phyloP scores from a whole-genome alignment of 352 stramenopile genomes.

The Phytophthora pini region DNA sequence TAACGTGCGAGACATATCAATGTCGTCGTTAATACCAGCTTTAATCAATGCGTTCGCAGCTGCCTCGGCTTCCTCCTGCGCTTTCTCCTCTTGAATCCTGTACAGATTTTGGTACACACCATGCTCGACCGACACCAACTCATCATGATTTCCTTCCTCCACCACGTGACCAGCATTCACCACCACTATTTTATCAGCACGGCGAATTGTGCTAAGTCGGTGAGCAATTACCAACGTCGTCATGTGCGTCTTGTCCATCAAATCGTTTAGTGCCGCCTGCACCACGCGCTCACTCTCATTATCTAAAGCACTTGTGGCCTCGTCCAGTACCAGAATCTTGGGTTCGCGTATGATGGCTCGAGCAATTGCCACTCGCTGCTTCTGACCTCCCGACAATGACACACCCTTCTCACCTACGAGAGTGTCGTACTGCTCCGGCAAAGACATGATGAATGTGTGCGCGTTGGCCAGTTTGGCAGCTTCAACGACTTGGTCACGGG shows the following conservation, averaged over 20 bases:
- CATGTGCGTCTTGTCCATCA: constrained; percentile 29
- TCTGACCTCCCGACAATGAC: constrained; percentile 76
- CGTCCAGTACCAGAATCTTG: constrained; percentile 62
- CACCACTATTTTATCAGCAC: constrained; percentile 57
- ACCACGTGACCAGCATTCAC: constrained; percentile 49
- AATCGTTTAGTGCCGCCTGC: constrained; percentile 26
- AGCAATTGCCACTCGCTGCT: constrained; percentile 61
- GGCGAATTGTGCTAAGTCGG: constrained; percentile 47
- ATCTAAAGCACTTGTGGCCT: constrained; percentile 62
- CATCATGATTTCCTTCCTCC: constrained; percentile 46
- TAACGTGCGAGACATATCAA: constrained; percentile 9
- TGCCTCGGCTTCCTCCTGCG: constrained; percentile 21
- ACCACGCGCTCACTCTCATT: constrained; percentile 42
- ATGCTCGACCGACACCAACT: constrained; percentile 36
- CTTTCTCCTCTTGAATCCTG: constrained; percentile 20
- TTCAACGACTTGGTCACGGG: constrained; percentile 72
- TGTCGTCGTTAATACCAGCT: not conserved
- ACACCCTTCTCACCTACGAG: constrained; percentile 58
- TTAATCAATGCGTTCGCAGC: constrained; percentile 23
- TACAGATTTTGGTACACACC: constrained; percentile 20
- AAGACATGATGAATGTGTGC: constrained; percentile 70
- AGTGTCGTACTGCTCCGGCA: constrained; percentile 91
- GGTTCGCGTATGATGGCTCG: constrained; percentile 53
- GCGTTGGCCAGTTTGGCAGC: constrained; percentile 51
- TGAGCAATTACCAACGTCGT: constrained; percentile 56